Percentiles rank a stretch among this genome's conserved stretches.
Conservation (phyloP, 2,329 filamentous ascomycete genomes). For the Trichophyton simii region DNA sequence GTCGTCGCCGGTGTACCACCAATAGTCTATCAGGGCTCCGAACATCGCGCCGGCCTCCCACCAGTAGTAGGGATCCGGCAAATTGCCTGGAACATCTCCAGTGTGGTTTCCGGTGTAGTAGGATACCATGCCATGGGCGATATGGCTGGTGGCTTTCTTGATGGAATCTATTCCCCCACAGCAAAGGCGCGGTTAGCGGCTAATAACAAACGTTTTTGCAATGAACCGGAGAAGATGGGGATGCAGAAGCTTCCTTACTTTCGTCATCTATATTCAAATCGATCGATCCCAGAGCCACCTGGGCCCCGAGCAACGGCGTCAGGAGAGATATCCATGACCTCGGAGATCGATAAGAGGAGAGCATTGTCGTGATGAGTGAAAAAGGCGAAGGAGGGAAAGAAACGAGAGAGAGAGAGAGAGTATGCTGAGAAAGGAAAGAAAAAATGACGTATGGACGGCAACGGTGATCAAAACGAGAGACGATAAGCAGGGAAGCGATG, state of each 20-base stretch:
- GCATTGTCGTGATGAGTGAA: neutral
- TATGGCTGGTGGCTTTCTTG: constrained; percentile 22
- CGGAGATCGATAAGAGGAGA: neutral
- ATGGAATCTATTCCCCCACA: constrained; percentile 22
- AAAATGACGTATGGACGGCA: neutral
- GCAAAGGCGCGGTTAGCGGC: neutral
- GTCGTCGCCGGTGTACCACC: constrained; percentile 62
- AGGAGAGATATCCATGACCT: constrained; percentile 8
- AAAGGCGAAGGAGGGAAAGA: neutral
- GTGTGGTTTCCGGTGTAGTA: constrained; percentile 26
- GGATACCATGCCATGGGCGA: constrained; percentile 24
- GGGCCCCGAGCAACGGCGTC: constrained; percentile 15
- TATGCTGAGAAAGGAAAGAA: too few species aligned
- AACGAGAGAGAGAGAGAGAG: too few species aligned
- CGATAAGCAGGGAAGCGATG: neutral
- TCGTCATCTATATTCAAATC: constrained; percentile 18
- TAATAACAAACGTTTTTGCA: neutral
- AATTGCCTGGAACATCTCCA: constrained; percentile 22
- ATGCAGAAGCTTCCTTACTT: constrained; percentile 10
- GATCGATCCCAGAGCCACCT: constrained; percentile 16
- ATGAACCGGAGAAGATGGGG: neutral
- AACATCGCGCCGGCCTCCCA: constrained; percentile 29
- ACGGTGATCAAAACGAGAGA: neutral
- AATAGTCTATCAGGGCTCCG: constrained; percentile 59
- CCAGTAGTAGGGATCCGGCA: constrained; percentile 28